Conservation (phyloP, 768 basidiomycete genomes). For the Fistulinella prunicolor region DNA sequence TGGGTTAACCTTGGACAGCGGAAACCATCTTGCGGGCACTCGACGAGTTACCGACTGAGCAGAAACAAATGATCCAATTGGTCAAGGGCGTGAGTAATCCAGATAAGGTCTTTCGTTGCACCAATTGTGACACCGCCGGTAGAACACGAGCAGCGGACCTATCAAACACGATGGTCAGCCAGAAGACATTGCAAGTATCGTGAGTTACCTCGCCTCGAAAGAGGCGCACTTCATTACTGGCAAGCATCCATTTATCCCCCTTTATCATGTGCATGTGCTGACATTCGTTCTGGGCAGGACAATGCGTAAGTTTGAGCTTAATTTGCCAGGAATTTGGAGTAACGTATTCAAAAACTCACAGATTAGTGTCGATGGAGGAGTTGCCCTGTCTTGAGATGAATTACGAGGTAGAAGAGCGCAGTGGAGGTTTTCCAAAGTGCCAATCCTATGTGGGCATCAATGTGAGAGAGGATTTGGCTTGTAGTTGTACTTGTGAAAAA, state of each 20-base stretch:
- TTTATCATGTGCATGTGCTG: background rate
- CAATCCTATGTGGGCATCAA: too few relatives aligned
- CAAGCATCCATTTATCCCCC: background rate
- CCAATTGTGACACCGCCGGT: background rate
- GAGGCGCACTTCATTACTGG: constrained; percentile 37
- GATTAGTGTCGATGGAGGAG: constrained; percentile 21
- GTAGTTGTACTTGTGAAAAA: too few relatives aligned
- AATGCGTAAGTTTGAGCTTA: constrained; percentile 19
- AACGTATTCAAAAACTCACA: background rate
- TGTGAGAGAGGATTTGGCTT: too few relatives aligned
- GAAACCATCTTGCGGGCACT: too few relatives aligned
- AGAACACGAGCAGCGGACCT: background rate
- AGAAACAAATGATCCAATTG: background rate
- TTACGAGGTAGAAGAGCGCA: too few relatives aligned
- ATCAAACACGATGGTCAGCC: constrained; percentile 22
- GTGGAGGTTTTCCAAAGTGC: too few relatives aligned
- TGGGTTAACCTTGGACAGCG: background rate
- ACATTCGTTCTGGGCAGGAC: constrained; percentile 10
- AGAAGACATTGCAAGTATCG: constrained; percentile 35
- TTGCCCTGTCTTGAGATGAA: constrained; percentile 7
- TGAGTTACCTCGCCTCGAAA: constrained; percentile 38
- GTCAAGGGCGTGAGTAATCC: constrained; percentile 1
- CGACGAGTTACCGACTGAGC: background rate
- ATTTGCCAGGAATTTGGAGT: background rate
- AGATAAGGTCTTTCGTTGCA: background rate